Evolutionary conservation across 2,329 filamentous ascomycete genomes (phyloP).

Genomic region (Aspergillus glaucus): DNA sequence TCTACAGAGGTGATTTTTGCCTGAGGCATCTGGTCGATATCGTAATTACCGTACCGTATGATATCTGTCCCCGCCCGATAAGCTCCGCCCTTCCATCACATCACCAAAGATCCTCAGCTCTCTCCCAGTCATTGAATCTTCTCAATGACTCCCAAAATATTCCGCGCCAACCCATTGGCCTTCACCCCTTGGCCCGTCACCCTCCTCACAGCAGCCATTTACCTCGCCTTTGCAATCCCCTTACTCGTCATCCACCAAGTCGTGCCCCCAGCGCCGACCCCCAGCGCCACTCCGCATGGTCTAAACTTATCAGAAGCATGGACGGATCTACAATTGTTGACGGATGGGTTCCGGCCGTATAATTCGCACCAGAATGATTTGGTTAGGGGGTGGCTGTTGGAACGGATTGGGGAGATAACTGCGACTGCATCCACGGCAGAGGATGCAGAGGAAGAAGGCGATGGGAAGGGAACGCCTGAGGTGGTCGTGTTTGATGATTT

Average conservation of each 20-base stretch:
- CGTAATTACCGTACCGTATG: background rate
- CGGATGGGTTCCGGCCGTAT: conserved; percentile 74
- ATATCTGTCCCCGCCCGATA: background rate
- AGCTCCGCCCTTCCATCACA: background rate
- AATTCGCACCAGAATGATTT: conserved; percentile 79
- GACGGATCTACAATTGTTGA: conserved; percentile 72
- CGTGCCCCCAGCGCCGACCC: conserved; percentile 61
- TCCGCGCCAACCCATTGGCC: conserved; percentile 49
- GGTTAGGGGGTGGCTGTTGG: conserved; percentile 69
- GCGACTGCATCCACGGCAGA: conserved; percentile 46
- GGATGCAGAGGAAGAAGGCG: conserved; percentile 9
- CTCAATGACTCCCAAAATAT: conserved; percentile 5
- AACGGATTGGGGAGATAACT: conserved; percentile 64
- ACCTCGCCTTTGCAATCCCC: conserved; percentile 69
- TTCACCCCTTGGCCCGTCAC: conserved; percentile 80
- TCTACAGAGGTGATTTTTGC: background rate
- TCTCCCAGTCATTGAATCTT: background rate
- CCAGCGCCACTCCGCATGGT: conserved; percentile 52
- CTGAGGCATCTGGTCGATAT: too few species aligned
- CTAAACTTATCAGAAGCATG: conserved; percentile 81
- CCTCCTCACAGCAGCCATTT: conserved; percentile 67
- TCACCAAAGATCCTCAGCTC: background rate
- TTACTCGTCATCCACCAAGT: conserved; percentile 68
- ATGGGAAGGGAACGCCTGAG: conserved; percentile 22
- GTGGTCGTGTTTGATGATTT: conserved; percentile 70